phyloP scores from a whole-genome alignment of 2,329 filamentous ascomycete species.

The Scopulariopsis brevicaulis region DNA sequence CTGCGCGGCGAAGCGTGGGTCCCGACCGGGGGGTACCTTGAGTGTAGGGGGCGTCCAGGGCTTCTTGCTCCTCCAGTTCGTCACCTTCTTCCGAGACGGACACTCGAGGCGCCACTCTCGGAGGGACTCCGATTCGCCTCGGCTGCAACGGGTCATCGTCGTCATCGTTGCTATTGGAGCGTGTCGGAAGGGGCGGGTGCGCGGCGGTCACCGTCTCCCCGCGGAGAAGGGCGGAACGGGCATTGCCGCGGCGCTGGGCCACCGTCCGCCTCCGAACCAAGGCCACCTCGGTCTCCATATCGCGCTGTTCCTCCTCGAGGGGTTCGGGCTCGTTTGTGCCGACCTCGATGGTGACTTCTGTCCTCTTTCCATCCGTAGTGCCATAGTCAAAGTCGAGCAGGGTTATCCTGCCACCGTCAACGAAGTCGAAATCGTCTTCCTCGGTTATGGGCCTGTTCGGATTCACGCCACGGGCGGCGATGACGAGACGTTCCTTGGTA shows the following conservation, averaged over 20 bases:
- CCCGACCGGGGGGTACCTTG: constrained; percentile 61
- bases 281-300: constrained; percentile 68
- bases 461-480: constrained; percentile 60
- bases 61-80: constrained; percentile 42
- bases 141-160: constrained; percentile 42
- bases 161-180: constrained; percentile 15
- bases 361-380: constrained; percentile 38
- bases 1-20: constrained; percentile 59
- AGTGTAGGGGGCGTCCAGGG: constrained; percentile 60
- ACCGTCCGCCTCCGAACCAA: constrained; percentile 67
- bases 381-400: constrained; percentile 65
- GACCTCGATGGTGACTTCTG: constrained; percentile 59
- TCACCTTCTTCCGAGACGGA: constrained; percentile 18
- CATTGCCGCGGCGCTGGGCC: constrained; percentile 43
- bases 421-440: constrained; percentile 61
- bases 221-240: constrained; percentile 34
- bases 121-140: constrained; percentile 29
- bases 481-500: constrained; percentile 48
- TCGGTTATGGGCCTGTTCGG: constrained; percentile 46
- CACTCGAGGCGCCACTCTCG: constrained; percentile 11
- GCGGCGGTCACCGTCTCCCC: constrained; percentile 28
- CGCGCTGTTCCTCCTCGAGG: constrained; percentile 61
- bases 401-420: constrained; percentile 66
- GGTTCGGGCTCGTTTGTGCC: constrained; percentile 59
- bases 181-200: constrained; percentile 10